These are phyloP conservation scores for Pulveroboletus sp. DNA, from an alignment of 768 basidiomycete species.

Conservation along the genomic window DNA sequence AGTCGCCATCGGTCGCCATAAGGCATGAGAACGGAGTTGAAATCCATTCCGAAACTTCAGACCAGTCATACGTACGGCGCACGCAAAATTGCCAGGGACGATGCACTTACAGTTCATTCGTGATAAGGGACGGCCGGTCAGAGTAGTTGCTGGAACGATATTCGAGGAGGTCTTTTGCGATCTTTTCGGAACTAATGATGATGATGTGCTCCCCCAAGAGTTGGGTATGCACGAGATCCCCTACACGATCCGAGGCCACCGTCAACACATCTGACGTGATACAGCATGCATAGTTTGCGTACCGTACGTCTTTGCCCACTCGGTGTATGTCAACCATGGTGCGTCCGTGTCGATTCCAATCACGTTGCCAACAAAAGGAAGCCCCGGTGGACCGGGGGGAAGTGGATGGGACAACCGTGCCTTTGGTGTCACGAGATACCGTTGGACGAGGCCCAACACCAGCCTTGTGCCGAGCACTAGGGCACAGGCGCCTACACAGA, in stretches of 20 bases:
- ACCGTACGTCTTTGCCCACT: slow-evolving; percentile 36
- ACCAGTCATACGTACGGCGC: not conserved
- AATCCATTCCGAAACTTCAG: slow-evolving; percentile 12
- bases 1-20: slow-evolving; percentile 26
- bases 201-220: slow-evolving; percentile 42
- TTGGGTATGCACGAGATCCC: slow-evolving; percentile 43
- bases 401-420: not conserved
- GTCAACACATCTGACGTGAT: not conserved
- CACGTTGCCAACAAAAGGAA: slow-evolving; percentile 37
- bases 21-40: slow-evolving; percentile 9
- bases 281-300: not conserved
- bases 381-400: slow-evolving; percentile 35
- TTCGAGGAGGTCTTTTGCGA: slow-evolving; percentile 43
- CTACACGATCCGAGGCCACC: slow-evolving; percentile 13
- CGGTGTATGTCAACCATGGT: slow-evolving; percentile 34
- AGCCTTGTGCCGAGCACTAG: not conserved
- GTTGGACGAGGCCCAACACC: not conserved
- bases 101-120: slow-evolving; percentile 8
- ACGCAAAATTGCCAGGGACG: not conserved
- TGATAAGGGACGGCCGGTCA: slow-evolving; percentile 37
- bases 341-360: slow-evolving; percentile 29
- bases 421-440: not conserved
- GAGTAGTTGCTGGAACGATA: slow-evolving; percentile 43
- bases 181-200: slow-evolving; percentile 40
- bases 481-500: not conserved